Conservation (phyloP, 495 filamentous ascomycete species). For the Cryomyces antarcticus region DNA sequence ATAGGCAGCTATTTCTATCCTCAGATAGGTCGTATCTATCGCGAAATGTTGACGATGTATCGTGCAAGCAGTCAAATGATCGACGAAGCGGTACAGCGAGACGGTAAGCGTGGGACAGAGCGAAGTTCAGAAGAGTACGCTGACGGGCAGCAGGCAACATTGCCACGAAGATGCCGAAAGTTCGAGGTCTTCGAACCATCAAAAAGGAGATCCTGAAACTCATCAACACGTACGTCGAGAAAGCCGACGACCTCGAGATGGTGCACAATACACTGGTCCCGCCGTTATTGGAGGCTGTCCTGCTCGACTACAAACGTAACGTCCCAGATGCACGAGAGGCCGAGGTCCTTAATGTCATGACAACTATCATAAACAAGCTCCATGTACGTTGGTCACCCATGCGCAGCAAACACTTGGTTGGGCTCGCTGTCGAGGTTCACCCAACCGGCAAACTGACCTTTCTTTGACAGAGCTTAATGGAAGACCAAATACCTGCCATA, state of each 20-base stretch:
- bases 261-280: slow-evolving; percentile 85
- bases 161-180: slow-evolving; percentile 94
- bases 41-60: slow-evolving; percentile 99
- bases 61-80: slow-evolving; percentile 88
- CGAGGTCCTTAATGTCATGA: slow-evolving; percentile 94
- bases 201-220: slow-evolving; percentile 99
- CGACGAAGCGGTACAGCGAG: slow-evolving; percentile 67
- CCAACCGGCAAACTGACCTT: slow-evolving; percentile 17
- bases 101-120: slow-evolving; percentile 27
- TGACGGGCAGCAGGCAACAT: slow-evolving; percentile 42
- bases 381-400: slow-evolving; percentile 49
- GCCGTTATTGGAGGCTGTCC: slow-evolving; percentile 83
- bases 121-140: background rate
- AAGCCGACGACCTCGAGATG: slow-evolving; percentile 88
- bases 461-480: slow-evolving; percentile 54
- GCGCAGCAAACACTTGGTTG: slow-evolving; percentile 22
- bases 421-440: slow-evolving; percentile 12
- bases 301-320: slow-evolving; percentile 92
- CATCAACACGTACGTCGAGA: slow-evolving; percentile 92
- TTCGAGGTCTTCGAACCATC: slow-evolving; percentile 85
- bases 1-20: slow-evolving; percentile 95
- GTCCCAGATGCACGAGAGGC: slow-evolving; percentile 91
- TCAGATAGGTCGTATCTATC: slow-evolving; percentile 94
- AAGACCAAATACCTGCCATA: slow-evolving; percentile 88
- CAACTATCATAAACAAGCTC: slow-evolving; percentile 86